A percentile compares a stretch with the other conserved stretches of the same genome.
Evolutionary conservation across 257 asterid genomes (phyloP).

Genomic region (Rhazya stricta): DNA sequence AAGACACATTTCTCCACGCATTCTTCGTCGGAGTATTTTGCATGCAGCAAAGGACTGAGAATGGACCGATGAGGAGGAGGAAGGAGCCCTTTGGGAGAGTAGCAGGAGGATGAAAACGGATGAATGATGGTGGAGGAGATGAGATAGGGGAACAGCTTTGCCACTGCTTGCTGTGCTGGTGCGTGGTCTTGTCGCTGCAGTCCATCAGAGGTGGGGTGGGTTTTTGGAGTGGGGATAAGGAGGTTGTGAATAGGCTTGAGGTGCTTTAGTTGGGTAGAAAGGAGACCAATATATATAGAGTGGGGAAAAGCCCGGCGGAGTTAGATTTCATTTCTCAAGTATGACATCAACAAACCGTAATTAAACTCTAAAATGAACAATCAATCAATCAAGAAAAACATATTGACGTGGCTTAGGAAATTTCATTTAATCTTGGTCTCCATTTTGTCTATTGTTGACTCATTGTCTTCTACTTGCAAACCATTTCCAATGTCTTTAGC

Average conservation of each 20-base stretch:
- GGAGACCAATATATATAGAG: conserved; percentile 9
- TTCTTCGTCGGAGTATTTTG: conserved; percentile 39
- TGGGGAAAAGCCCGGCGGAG: conserved; percentile 2
- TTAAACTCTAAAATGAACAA: background rate
- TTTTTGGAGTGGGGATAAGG: too few species aligned
- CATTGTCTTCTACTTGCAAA: conserved; percentile 19
- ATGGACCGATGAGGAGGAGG: background rate
- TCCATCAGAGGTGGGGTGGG: too few species aligned
- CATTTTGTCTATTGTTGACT: conserved; percentile 15
- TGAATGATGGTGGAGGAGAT: background rate
- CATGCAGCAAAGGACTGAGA: conserved; percentile 40
- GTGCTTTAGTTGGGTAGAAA: conserved; percentile 7
- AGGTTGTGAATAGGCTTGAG: background rate
- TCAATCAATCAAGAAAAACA: background rate
- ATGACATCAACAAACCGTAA: conserved; percentile 1
- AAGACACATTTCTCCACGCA: conserved; percentile 33
- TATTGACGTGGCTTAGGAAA: background rate
- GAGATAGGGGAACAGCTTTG: background rate
- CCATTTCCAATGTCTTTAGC: conserved; percentile 10
- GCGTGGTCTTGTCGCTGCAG: too few species aligned
- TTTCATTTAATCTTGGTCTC: background rate
- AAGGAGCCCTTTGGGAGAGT: background rate
- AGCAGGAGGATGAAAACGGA: too few species aligned
- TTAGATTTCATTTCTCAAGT: background rate
- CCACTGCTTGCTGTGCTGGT: background rate